Conservation (phyloP, 75 land plant species). For the Azolla pinnata region DNA sequence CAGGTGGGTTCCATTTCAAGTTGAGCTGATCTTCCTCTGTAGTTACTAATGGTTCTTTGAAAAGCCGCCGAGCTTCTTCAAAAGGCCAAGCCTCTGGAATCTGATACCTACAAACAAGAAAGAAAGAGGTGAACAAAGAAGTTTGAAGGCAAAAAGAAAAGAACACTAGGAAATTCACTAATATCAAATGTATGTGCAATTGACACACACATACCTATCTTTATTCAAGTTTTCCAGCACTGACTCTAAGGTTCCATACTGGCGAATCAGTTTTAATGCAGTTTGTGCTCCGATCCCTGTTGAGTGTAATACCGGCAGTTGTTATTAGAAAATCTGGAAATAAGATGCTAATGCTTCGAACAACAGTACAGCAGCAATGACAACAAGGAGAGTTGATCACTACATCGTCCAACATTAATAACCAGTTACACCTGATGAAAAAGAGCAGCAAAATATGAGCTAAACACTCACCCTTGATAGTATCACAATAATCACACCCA, state of each 20-base stretch:
- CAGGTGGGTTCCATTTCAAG: constrained; percentile 77
- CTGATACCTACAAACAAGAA: constrained; percentile 41
- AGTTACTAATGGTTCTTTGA: constrained; percentile 73
- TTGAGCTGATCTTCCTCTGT: constrained; percentile 41
- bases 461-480: constrained; percentile 66
- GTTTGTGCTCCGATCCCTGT: constrained; percentile 87
- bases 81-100: constrained; percentile 92
- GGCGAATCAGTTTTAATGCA: constrained; percentile 86
- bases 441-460: constrained; percentile 2
- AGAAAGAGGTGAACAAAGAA: too few relatives aligned
- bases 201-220: constrained; percentile 81
- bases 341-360: too few relatives aligned
- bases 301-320: too few relatives aligned
- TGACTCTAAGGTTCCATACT: constrained; percentile 74
- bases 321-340: too few relatives aligned
- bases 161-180: background rate
- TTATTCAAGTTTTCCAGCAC: constrained; percentile 79
- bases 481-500: constrained; percentile 99
- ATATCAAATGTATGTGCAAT: background rate
- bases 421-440: too few relatives aligned
- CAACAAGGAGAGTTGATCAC: too few relatives aligned
- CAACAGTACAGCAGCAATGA: too few relatives aligned
- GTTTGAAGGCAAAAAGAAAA: too few relatives aligned
- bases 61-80: constrained; percentile 74
- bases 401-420: too few relatives aligned